Evolutionary conservation across 306 rosid species (phyloP).

Genomic region (Pyrus bretschneideri): DNA sequence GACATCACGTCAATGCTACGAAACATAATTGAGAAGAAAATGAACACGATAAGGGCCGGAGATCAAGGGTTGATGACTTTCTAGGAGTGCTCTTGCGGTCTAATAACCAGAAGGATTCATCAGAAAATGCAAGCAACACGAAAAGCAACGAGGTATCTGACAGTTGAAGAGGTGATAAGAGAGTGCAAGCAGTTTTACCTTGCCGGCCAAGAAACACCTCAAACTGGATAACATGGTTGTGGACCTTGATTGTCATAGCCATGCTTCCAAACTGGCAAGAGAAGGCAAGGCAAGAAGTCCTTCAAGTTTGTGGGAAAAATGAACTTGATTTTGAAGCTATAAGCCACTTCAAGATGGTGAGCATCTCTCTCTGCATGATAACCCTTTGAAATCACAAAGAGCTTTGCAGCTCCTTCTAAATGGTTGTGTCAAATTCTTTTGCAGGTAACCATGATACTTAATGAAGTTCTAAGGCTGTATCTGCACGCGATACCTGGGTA

Average conservation of each 20-base stretch:
- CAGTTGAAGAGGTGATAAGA: slow-evolving; percentile 42
- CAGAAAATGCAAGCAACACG: background rate
- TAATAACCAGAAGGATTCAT: slow-evolving; percentile 15
- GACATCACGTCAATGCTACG: slow-evolving; percentile 32
- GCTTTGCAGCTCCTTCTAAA: background rate
- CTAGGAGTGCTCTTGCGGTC: slow-evolving; percentile 35
- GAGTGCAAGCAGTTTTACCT: slow-evolving; percentile 51
- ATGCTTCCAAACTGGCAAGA: slow-evolving; percentile 51
- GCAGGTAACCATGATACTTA: slow-evolving; percentile 46
- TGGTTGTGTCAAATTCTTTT: background rate
- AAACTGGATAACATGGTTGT: slow-evolving; percentile 40
- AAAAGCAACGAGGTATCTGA: slow-evolving; percentile 23
- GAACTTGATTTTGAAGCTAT: slow-evolving; percentile 34
- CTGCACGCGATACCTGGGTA: slow-evolving; percentile 46
- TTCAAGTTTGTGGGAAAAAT: slow-evolving; percentile 26
- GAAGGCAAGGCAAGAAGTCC: slow-evolving; percentile 46
- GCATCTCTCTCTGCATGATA: background rate
- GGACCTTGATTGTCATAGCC: slow-evolving; percentile 43
- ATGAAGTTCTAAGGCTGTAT: slow-evolving; percentile 48
- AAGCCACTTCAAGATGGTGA: slow-evolving; percentile 37
- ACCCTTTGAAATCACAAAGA: background rate
- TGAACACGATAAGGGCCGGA: slow-evolving; percentile 13
- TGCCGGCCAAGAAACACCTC: slow-evolving; percentile 50
- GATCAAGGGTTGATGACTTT: slow-evolving; percentile 31
- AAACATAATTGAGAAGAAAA: slow-evolving; percentile 29